A percentile compares a stretch with the other conserved stretches of the same genome.
These are phyloP conservation scores for Boehmeria nivea DNA, from an alignment of 306 rosid genomes.

Conservation along the genomic window DNA sequence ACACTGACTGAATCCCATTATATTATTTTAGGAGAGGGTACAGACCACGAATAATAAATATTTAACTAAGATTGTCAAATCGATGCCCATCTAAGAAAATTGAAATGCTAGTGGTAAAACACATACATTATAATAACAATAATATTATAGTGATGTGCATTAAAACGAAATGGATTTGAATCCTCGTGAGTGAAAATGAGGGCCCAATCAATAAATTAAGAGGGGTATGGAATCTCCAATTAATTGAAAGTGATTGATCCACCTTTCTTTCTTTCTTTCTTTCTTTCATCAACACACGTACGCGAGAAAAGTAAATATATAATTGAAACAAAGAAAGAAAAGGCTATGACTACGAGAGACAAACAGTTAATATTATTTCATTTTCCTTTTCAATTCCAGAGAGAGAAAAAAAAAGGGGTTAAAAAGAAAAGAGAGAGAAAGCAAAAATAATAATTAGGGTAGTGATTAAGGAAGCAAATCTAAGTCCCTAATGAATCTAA, in stretches of 20 bases:
- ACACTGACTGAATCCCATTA: background rate
- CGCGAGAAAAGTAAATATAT: conserved; percentile 39
- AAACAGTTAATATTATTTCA: background rate
- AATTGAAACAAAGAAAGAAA: conserved; percentile 19
- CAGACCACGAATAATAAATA: no score
- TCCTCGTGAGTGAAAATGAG: conserved; percentile 9
- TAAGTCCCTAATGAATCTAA: background rate
- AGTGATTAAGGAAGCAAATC: conserved; percentile 9
- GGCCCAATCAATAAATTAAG: conserved; percentile 3
- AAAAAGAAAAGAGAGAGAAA: no score
- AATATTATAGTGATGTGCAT: background rate
- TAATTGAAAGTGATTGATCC: conserved; percentile 54
- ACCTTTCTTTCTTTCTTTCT: conserved; percentile 31
- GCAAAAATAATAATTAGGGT: conserved; percentile 7
- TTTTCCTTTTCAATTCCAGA: background rate
- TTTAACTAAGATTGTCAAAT: conserved; percentile 4
- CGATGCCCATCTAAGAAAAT: background rate
- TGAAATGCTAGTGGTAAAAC: conserved; percentile 1
- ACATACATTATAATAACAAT: background rate
- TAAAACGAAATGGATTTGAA: conserved; percentile 5
- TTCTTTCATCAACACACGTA: conserved; percentile 50
- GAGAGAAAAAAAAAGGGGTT: no score
- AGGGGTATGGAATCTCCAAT: conserved; percentile 43
- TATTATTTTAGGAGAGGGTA: no score
- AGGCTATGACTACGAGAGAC: conserved; percentile 8